Evolutionary conservation across 257 asterid species (phyloP), one percentile per base, ranked within the genome.

Genomic region (Scutellaria galericulata): DNA sequence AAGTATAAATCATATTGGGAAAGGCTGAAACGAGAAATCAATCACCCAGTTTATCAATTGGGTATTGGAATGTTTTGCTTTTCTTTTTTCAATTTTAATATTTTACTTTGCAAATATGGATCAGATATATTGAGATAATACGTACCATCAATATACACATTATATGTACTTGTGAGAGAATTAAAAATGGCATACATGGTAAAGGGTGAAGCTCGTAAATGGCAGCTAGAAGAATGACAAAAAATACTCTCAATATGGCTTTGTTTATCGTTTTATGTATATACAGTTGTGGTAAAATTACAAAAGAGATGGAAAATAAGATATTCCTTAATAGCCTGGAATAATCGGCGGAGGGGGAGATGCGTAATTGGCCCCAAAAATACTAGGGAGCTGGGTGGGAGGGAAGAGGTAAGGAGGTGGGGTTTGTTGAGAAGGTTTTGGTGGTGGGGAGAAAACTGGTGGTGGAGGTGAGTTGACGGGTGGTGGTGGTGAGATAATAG

Each of bases 341-440:
- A 83, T 85, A 22, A 81, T 57, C 50, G 96, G 97, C 10, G 88
- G 88, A 11, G 85, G 88, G 3, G 88, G 88, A n/a, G 85, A 78
- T 48, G 72, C 22, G 74, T 83, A 83, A 31, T 70, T 64, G n/a
- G 75, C 85, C 3, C 88, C 85, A 61, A 83, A 55, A 22, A 72
- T 70, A 13, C 54, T 56, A 3, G 83, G 86, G 46, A 82, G 45
- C n/a, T 66, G n/a, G 35, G 71, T 48, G 4, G 83, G 83, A 39
- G 85, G 77, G 58, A 75, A 79, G 3, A 14, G 41, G 6, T 1
- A 22, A 63, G 83, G 65, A 0, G 73, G 75, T 31, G 83, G 71
- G 24, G 84, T 74, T 1, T 13, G 22, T 1, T 5, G 69, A 56
- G 2, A 37, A 0, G 42, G 11, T 3, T 56, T 54, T 2, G 81